A percentile compares a stretch with the other conserved stretches of the same genome.
Evolutionary conservation across 352 stramenopile species (phyloP).

Genomic region (Phytophthora cryptogea): DNA sequence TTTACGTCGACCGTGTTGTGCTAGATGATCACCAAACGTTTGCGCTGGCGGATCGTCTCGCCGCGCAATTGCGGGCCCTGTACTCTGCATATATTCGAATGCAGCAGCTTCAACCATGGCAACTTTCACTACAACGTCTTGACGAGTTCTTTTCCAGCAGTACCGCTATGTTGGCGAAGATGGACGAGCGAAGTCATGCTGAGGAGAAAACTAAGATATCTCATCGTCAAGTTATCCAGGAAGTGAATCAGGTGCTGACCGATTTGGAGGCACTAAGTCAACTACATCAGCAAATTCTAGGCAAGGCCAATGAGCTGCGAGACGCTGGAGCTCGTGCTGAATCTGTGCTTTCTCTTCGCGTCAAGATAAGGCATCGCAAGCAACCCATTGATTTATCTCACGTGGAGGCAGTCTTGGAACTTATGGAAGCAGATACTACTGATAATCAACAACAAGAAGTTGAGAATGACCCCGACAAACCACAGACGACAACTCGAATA

Average conservation of each 20-base stretch:
- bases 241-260: constrained; percentile 45
- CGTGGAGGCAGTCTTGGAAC: constrained; percentile 49
- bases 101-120: constrained; percentile 58
- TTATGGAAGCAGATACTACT: constrained; percentile 21
- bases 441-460: constrained; percentile 16
- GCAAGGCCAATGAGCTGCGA: constrained; percentile 58
- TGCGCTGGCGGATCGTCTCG: constrained; percentile 63
- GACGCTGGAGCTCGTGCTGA: constrained; percentile 24
- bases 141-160: constrained; percentile 43
- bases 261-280: constrained; percentile 51
- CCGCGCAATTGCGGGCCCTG: constrained; percentile 60
- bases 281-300: constrained; percentile 59
- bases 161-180: constrained; percentile 9
- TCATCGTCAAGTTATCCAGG: constrained; percentile 21
- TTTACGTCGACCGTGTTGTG: constrained; percentile 60
- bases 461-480: constrained; percentile 8
- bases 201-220: constrained; percentile 17
- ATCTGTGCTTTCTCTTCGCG: constrained; percentile 3
- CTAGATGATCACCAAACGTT: constrained; percentile 83
- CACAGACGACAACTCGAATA: constrained; percentile 7
- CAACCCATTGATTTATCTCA: constrained; percentile 39
- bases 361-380: constrained; percentile 29
- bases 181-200: not conserved
- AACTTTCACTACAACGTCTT: constrained; percentile 46
- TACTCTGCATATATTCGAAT: constrained; percentile 58